Base-by-base conservation (phyloP, 306 rosid species). In the Adenanthera pavonina region DNA sequence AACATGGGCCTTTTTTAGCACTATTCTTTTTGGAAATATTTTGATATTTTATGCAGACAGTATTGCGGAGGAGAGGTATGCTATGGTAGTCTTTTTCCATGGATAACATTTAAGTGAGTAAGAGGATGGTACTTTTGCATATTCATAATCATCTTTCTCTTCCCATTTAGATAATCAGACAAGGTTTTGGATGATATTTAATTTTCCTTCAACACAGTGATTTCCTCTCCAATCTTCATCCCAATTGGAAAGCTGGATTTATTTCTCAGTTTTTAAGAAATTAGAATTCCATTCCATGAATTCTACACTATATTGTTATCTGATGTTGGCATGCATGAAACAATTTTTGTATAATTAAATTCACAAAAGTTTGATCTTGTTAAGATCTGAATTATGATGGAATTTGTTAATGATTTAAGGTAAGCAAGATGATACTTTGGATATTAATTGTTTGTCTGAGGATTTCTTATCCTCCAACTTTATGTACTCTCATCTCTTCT, bases 1-100 rank as follows among this genome's bases (percentile, higher is more conserved):
- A 60, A 62, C 97, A 34, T 96, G 99, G 99, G 91, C 97, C 54
- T 94, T 96, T 83, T 73, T 90, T 51, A 96, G 99, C 88, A 94
- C 97, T 74, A 84, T 89, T 76, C 64, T 96, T 44, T 96, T 96
- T 72, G 99, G 99, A 86, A 84, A 94, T 76, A 89, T 96, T 80
- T 69, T 91, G 89, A 93, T 96, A 89, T 92, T 91, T 86, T 96
- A 96, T 85, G 91, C 90, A 8, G 97, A 96, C 79, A 91, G 97
- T 81, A 89, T 96, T 34, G 98, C 99, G 10, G 99, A 96, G 85
- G 99, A 96, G 84, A 91, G 97, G 98, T 94, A 92, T 74, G 54
- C 53, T 25, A 6, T 20, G 52, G 67, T 76, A 79, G 33, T 75
- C 61, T 57, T 57, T 53, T 65, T 41, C 56, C 69, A 54, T 76